Conservation (phyloP, 768 basidiomycete species). For the Xanthoconium stramineum region DNA sequence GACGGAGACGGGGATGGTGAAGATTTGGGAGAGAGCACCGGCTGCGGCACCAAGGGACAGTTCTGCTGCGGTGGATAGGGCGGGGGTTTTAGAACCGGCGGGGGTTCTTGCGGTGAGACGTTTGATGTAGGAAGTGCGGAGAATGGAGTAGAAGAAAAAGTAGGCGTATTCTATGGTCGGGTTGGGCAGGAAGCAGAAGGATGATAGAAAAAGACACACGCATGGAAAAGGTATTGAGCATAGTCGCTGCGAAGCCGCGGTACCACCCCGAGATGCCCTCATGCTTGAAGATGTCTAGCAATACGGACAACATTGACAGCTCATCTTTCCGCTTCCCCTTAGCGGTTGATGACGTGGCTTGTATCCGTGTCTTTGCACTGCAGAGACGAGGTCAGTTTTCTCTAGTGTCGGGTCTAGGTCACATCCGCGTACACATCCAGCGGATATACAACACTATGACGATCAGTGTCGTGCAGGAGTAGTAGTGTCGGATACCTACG, state of each 20-base stretch:
- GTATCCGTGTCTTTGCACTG: constrained; percentile 94
- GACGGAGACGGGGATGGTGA: constrained; percentile 96
- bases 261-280: constrained; percentile 86
- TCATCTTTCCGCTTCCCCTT: constrained; percentile 50
- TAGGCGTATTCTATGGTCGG: constrained; percentile 86
- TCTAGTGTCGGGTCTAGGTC: neutral
- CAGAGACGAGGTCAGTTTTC: constrained; percentile 6
- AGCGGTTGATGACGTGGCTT: constrained; percentile 62
- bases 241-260: constrained; percentile 90
- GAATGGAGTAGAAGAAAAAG: constrained; percentile 97
- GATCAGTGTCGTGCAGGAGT: constrained; percentile 9
- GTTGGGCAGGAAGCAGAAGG: neutral
- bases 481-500: constrained; percentile 51
- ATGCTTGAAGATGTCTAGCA: constrained; percentile 68
- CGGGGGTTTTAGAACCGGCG: constrained; percentile 55
- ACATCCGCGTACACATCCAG: constrained; percentile 74
- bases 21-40: constrained; percentile 93
- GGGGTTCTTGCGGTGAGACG: constrained; percentile 60
- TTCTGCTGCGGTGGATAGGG: constrained; percentile 75
- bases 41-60: constrained; percentile 87
- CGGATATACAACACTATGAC: constrained; percentile 81
- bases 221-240: constrained; percentile 98
- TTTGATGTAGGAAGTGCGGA: constrained; percentile 79
- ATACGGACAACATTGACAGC: constrained; percentile 57
- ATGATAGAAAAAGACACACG: constrained; percentile 43